phyloP scores from a whole-genome alignment of 306 rosid species.

The Neltuma alba region DNA sequence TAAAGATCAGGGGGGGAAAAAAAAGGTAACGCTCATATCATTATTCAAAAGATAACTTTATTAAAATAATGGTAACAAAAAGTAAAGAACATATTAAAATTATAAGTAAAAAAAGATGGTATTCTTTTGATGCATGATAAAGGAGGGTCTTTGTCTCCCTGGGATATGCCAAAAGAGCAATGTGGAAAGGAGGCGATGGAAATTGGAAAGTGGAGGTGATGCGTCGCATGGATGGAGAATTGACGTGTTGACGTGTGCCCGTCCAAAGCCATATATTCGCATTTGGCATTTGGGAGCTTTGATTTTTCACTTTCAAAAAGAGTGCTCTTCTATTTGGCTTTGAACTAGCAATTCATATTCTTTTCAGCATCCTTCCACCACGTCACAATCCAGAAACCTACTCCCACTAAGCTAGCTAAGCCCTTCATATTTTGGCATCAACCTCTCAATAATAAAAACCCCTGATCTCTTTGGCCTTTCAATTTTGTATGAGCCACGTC shows the following conservation, averaged over 20 bases:
- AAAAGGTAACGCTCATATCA: too few relatives aligned
- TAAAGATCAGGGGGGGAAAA: too few relatives aligned
- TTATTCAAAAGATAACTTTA: too few relatives aligned
- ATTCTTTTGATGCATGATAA: too few relatives aligned
- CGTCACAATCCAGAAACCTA: neutral
- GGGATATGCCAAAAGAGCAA: neutral
- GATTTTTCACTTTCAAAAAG: neutral
- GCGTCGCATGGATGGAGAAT: neutral
- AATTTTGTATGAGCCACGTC: neutral
- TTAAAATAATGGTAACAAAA: too few relatives aligned
- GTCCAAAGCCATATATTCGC: neutral
- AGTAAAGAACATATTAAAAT: too few relatives aligned
- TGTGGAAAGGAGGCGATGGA: neutral
- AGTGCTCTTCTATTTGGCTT: neutral
- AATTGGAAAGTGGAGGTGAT: too few relatives aligned
- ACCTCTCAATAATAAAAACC: neutral
- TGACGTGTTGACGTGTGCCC: neutral
- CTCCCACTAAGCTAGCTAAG: neutral
- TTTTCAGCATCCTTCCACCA: neutral
- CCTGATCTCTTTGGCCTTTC: neutral
- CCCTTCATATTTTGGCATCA: neutral
- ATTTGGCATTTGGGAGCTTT: neutral
- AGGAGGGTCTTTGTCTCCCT: too few relatives aligned
- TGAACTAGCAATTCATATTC: neutral
- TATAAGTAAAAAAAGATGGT: neutral